These are phyloP conservation scores for Chenopodium album DNA, from an alignment of 148 eudicot genomes.

Conservation along the genomic window DNA sequence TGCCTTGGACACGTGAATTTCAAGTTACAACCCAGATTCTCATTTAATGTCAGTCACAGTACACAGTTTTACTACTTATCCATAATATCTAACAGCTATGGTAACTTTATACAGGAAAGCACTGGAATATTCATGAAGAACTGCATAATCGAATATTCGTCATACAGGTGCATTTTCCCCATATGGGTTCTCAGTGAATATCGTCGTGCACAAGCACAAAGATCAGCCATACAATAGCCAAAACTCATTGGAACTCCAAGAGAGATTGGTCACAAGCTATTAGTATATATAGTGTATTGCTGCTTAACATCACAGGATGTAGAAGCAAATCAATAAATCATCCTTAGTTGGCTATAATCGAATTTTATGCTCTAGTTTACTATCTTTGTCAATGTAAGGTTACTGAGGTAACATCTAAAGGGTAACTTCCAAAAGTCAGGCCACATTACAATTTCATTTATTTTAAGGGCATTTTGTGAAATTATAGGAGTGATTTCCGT, in stretches of 20 bases:
- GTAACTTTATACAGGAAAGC: conserved; percentile 23
- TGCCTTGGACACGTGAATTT: too few species aligned
- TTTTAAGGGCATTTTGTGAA: neutral
- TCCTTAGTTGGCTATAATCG: neutral
- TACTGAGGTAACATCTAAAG: neutral
- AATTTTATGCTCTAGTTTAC: neutral
- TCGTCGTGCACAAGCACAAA: conserved; percentile 5
- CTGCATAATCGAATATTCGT: conserved; percentile 30
- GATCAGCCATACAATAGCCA: neutral
- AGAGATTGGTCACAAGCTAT: neutral
- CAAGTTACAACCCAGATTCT: neutral
- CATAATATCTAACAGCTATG: neutral
- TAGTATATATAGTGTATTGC: neutral
- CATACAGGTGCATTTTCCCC: conserved; percentile 27
- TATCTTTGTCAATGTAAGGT: neutral
- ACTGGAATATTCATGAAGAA: conserved; percentile 36
- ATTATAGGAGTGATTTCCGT: neutral
- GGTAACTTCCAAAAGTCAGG: neutral
- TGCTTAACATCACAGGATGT: conserved; percentile 10
- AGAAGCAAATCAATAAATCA: conserved; percentile 9
- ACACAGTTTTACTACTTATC: neutral
- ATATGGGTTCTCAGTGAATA: conserved; percentile 43
- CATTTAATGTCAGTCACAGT: neutral
- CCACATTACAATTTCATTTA: neutral
- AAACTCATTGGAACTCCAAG: neutral